phyloP scores from a whole-genome alignment of 129 eudicot species.

The carrot (Daucus carota) region DNA sequence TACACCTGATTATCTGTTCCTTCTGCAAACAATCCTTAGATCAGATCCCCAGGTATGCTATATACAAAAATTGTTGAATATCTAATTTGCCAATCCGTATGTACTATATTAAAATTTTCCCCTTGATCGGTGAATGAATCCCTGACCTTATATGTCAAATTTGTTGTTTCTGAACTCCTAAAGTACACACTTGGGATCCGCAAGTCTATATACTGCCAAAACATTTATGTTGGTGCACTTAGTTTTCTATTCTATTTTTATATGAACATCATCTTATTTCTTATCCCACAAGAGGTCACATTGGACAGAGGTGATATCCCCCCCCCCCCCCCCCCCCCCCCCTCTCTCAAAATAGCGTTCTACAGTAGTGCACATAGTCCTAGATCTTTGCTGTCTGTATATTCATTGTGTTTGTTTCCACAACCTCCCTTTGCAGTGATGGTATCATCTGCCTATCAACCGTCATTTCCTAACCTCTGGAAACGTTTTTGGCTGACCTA shows the following conservation, averaged over 20 bases:
- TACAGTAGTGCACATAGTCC: not conserved
- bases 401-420: too few relatives aligned
- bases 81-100: not conserved
- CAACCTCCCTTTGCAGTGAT: too few relatives aligned
- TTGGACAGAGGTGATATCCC: not conserved
- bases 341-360: not conserved
- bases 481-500: too few relatives aligned
- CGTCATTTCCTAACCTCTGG: too few relatives aligned
- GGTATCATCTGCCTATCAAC: too few relatives aligned
- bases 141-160: not conserved
- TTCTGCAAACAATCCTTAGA: conserved; percentile 97
- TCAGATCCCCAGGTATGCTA: conserved; percentile 90
- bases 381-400: not conserved
- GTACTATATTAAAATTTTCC: not conserved
- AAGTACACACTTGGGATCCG: not conserved
- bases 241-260: not conserved
- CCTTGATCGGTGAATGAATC: too few relatives aligned
- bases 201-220: not conserved
- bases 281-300: not conserved
- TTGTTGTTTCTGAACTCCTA: not conserved
- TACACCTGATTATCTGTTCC: conserved; percentile 95
- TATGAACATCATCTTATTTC: not conserved
- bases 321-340: too few relatives aligned
- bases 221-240: not conserved
- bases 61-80: not conserved